Evolutionary conservation across 1,284 basidiomycete species (phyloP).

Genomic region (Trametes hirsuta): DNA sequence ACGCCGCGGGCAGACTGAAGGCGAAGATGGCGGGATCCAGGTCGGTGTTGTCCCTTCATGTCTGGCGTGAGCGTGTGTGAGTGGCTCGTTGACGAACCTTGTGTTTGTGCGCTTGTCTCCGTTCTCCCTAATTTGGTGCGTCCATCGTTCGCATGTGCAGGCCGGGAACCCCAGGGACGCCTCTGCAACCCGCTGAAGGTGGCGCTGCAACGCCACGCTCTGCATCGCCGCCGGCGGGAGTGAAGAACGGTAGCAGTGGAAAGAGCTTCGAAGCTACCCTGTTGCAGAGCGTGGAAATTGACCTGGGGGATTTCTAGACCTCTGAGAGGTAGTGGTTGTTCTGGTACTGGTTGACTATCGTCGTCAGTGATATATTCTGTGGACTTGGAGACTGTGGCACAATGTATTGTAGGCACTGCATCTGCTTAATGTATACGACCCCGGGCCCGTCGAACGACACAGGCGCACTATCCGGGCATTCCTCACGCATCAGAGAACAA

Average conservation of each 20-base stretch:
- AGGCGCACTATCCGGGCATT: neutral
- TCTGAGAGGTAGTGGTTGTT: neutral
- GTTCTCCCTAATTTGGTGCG: neutral
- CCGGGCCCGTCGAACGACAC: neutral
- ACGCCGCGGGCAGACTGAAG: conserved; percentile 67
- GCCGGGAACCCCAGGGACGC: conserved; percentile 53
- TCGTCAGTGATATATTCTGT: neutral
- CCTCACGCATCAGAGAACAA: too few relatives aligned
- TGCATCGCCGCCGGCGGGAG: conserved; percentile 39
- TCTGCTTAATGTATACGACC: conserved; percentile 4
- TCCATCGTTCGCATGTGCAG: conserved; percentile 1
- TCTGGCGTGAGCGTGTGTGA: conserved; percentile 27
- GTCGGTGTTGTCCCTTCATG: conserved; percentile 13
- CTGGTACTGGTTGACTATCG: neutral
- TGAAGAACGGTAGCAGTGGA: conserved; percentile 37
- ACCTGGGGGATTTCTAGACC: conserved; percentile 73
- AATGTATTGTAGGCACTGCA: conserved; percentile 5
- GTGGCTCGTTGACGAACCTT: conserved; percentile 17
- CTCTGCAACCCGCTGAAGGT: conserved; percentile 34
- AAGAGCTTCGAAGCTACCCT: conserved; percentile 56
- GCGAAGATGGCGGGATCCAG: conserved; percentile 49
- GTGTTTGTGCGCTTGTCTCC: neutral
- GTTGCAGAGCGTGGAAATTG: conserved; percentile 71
- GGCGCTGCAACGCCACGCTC: conserved; percentile 39
- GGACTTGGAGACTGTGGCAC: neutral